Conservation (phyloP, 1,284 basidiomycete genomes). For the Pseudozyma sp. region DNA sequence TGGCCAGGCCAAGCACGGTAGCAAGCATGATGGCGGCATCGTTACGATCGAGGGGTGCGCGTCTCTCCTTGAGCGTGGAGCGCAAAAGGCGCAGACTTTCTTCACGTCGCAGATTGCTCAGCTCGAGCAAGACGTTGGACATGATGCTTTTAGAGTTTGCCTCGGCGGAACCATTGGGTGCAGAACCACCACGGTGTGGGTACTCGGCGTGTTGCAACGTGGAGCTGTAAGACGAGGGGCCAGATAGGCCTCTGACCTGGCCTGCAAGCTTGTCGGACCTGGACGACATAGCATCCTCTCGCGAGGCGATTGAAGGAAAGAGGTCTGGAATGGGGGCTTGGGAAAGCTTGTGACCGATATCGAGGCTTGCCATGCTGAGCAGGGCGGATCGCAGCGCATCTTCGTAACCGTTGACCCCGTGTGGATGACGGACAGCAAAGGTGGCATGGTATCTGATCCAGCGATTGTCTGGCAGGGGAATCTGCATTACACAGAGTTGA, state of each 20-base stretch:
- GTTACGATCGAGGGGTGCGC: constrained; percentile 28
- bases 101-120: constrained; percentile 41
- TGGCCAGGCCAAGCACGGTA: constrained; percentile 40
- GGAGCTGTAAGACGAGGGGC: constrained; percentile 5
- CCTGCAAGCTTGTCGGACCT: constrained; percentile 3
- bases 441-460: constrained; percentile 47
- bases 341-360: constrained; percentile 42
- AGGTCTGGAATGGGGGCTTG: constrained; percentile 33
- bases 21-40: constrained; percentile 48
- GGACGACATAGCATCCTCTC: constrained; percentile 10
- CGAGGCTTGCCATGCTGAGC: constrained; percentile 44
- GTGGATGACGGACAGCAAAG: constrained; percentile 33
- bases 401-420: constrained; percentile 38
- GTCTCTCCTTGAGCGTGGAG: constrained; percentile 36
- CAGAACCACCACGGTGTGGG: background rate
- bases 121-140: constrained; percentile 43
- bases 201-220: background rate
- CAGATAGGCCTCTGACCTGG: background rate
- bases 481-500: constrained; percentile 34
- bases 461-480: constrained; percentile 39
- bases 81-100: constrained; percentile 32
- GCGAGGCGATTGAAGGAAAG: constrained; percentile 17
- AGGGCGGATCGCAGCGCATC: constrained; percentile 43
- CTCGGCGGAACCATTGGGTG: constrained; percentile 7
- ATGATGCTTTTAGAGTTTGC: constrained; percentile 23